Evolutionary conservation across 2,329 filamentous ascomycete genomes (phyloP), one percentile per base, ranked within the genome.

Genomic region (Knufia fluminis): DNA sequence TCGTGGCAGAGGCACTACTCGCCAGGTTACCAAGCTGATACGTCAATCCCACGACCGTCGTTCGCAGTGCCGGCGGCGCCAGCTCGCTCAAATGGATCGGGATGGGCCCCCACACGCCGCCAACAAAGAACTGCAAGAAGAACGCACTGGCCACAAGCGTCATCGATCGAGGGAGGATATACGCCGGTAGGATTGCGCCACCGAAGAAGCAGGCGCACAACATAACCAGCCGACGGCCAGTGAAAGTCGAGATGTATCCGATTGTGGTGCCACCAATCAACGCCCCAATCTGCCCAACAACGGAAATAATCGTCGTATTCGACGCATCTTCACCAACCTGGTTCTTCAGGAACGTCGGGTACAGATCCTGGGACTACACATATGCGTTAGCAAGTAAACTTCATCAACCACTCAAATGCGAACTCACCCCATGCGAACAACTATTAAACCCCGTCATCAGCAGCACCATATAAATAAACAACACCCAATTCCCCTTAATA

Each of bases 1-100:
- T 71, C 2, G 68, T 71, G 3, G 68, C 66, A 12, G 64, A 66
- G 4, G 69, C 67, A 4, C 64, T 68, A 1, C 68, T 68, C 7
- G 60, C 62, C 14, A 68, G 59, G 48, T 67, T 68, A 4, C 67
- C 66, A 31, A 70, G 59, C 54, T 69, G 65, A 51, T 69, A 68
- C 1, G 63, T 61, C 4, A 66, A 45, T 22, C 66, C 66, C 14
- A 67, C 61, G 36, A 64, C 59, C 17, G 66, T 56, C 1, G 65
- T 59, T 22, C 66, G 59, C n/a, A 69, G 58, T 3, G 58, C 56
- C 17, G 56, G 53, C 1, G 66, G 67, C 1, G 62, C 61, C 2
- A 69, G 51, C 47, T 69, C 65, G 24, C 65, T 59, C 1, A 68
- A 54, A 44, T 68, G 62, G 17, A 69, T 66, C 2, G 67, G 66